Evolutionary conservation across 148 eudicot genomes (phyloP), one percentile per base, ranked within the genome.

Genomic region (Vaccinium myrtillus): DNA sequence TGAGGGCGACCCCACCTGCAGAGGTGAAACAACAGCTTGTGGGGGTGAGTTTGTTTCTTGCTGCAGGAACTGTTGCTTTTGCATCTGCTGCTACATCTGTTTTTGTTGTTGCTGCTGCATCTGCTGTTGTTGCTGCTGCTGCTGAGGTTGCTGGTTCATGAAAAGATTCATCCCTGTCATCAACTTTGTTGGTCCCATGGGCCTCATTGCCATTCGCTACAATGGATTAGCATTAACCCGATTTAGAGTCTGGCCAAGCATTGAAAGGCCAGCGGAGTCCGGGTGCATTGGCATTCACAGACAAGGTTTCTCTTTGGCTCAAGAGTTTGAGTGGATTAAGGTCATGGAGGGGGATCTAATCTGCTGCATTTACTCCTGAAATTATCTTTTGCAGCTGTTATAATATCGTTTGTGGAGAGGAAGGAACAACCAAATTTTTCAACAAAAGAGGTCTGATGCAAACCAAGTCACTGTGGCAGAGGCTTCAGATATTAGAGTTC

Each of bases 161-260:
- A 90, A 93, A 54, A 82, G 74, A 83, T 91, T 94, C 93, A 91
- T 90, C 49, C 97, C 97, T 1, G 93, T 23, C 88, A 92, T 91
- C 75, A 92, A 80, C 87, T 92, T 97, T n/a, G 96, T 93, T 86
- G 95, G 93, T 82, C 90, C 98, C 97, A 94, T 93, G 27, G 32
- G 87, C 36, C 89, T 90, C 90, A 90, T 87, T 3, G 88, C 83
- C 18, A 92, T 82, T 55, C 94, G 93, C 85, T 94, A 98, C 96
- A 94, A 86, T 13, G 87, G 93, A 78, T 80, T 88, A 8, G 91
- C 83, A 86, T 84, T 90, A 56, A 83, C 96, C 71, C 92, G 88
- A 82, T 87, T 91, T 51, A 92, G 56, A 80, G 92, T 77, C 75
- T 94, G 92, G 27, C 92, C 91, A 83, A 93, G 82, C 94, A 96